A percentile compares a stretch with the other conserved stretches of the same genome.
Conservation (phyloP, 192 early-diverging fungal genomes). For the Geranomyces michiganensis region DNA sequence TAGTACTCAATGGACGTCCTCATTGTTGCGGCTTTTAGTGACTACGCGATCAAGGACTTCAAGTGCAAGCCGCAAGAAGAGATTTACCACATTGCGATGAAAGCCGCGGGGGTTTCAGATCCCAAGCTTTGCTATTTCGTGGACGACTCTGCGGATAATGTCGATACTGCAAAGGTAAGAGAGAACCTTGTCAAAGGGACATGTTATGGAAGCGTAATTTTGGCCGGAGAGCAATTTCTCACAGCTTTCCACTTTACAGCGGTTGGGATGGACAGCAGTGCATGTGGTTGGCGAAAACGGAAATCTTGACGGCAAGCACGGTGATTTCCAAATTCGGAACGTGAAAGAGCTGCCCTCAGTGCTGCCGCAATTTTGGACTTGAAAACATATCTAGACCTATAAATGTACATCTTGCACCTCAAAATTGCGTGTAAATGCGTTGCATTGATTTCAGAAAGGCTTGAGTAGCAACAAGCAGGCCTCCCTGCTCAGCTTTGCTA, state of each 20-base stretch:
- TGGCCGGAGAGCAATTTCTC: background rate
- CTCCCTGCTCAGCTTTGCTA: too few relatives aligned
- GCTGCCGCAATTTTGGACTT: conserved; percentile 53
- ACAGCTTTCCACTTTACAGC: background rate
- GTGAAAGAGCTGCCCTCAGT: conserved; percentile 66
- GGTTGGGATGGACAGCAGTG: conserved; percentile 54
- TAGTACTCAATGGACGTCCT: background rate
- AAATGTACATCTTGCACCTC: too few relatives aligned
- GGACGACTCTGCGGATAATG: conserved; percentile 72
- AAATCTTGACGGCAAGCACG: conserved; percentile 36
- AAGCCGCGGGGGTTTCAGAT: conserved; percentile 63
- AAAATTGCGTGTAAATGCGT: too few relatives aligned
- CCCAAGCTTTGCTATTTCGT: conserved; percentile 70
- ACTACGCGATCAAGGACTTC: conserved; percentile 71
- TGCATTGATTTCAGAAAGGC: too few relatives aligned
- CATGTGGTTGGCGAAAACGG: conserved; percentile 37
- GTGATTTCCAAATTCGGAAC: conserved; percentile 60
- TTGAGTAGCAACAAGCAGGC: too few relatives aligned
- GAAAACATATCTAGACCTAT: too few relatives aligned
- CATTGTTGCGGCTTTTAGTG: conserved; percentile 39
- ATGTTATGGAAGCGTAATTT: background rate
- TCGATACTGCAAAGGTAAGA: conserved; percentile 62
- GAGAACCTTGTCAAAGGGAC: background rate
- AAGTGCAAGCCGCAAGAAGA: conserved; percentile 69
- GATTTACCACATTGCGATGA: conserved; percentile 63